A percentile compares a stretch with the other conserved stretches of the same genome.
Conservation (phyloP, 495 filamentous ascomycete species). For the Talaromyces liani region DNA sequence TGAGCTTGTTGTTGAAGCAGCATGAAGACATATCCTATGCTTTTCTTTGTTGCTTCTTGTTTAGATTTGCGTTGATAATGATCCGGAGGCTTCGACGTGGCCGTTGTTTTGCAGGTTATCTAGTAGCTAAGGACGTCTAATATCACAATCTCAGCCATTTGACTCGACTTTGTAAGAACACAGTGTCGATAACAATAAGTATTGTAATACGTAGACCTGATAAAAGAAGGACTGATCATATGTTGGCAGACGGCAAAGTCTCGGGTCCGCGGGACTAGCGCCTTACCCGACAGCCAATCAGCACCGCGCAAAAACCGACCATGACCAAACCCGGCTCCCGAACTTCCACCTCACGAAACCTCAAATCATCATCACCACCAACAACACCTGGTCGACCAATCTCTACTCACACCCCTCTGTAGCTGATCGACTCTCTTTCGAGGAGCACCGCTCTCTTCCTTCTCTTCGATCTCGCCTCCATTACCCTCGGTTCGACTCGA, state of each 20-base stretch:
- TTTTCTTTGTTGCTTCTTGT: neutral
- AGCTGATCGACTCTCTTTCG: slow-evolving; percentile 13
- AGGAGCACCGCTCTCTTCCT: slow-evolving; percentile 19
- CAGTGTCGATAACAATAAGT: neutral
- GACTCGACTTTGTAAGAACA: neutral
- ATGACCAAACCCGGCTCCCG: slow-evolving; percentile 5
- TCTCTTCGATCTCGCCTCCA: neutral
- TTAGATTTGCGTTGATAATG: neutral
- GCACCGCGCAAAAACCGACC: neutral
- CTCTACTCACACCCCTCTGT: slow-evolving; percentile 24
- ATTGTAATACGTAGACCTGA: neutral
- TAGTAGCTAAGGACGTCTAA: neutral
- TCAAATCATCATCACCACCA: slow-evolving; percentile 2
- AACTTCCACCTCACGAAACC: slow-evolving; percentile 6
- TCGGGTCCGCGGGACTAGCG: slow-evolving; percentile 6
- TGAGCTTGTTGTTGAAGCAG: neutral
- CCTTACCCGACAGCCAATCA: slow-evolving; percentile 1
- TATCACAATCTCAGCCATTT: neutral
- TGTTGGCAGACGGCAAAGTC: slow-evolving; percentile 7
- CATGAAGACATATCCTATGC: neutral
- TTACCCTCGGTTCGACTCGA: neutral
- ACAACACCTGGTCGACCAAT: slow-evolving; percentile 20
- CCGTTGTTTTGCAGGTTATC: neutral
- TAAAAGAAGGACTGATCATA: neutral
- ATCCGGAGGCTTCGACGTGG: neutral